Base-by-base conservation (phyloP, 139 green algal genomes). In the Picochlorum sp. region DNA sequence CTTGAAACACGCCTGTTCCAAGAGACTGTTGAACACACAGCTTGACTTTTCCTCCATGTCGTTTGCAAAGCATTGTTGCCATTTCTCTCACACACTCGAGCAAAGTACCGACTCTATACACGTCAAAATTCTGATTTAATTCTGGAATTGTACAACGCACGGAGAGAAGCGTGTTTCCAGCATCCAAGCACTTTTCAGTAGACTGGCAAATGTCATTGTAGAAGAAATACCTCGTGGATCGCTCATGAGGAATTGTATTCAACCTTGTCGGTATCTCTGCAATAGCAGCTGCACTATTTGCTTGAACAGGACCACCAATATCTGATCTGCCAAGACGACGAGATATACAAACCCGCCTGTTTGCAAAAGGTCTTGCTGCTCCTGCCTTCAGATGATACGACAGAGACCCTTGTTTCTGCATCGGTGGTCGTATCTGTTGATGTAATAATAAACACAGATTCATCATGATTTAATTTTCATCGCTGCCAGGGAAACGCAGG, bases 21-120 rank as follows among this genome's bases (percentile, higher is more conserved):
- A 94, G 82, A n/a, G 74, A 28, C 37, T 82, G 75, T 62, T 89
- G 83, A 28, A 90, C 74, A 60, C 81, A 88, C 6, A 92, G 77
- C 61, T 85, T 88, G 15, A 92, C 86, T 9, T 71, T 61, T 58
- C 81, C 79, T 47, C 88, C 88, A 60, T 95, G 82, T 26, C 65
- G 18, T 11, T 78, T 71, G n/a, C 47, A 54, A 49, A 95, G 57
- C n/a, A 54, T 60, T 9, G 74, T 83, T 2, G 78, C 86, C 45
- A 95, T 51, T 16, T 92, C 78, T 1, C 87, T 68, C 47, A 87
- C 81, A 62, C 89, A 57, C 70, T 95, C 87, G 34, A 95, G 73
- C 66, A 95, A 49, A 2, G 87, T 95, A 4, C 87, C 87, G 8
- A 89, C 75, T 3, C 87, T 71, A 63, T 88, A 95, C 16, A 91